phyloP scores from a whole-genome alignment of 192 early-diverging fungal species.

The Dissophora ornata region DNA sequence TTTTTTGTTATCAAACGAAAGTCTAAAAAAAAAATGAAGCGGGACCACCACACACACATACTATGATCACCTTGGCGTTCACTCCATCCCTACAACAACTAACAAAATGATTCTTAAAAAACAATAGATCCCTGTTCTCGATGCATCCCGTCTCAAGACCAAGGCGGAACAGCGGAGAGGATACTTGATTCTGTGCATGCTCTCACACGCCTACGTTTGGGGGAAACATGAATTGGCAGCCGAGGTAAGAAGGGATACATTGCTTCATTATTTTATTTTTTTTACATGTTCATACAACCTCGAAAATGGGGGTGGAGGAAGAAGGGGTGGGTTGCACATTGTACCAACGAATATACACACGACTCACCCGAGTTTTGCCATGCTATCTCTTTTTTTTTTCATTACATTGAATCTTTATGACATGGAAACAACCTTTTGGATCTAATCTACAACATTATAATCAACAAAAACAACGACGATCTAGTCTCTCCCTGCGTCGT shows the following conservation, averaged over 20 bases:
- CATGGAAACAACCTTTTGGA: no score
- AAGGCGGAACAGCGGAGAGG: constrained; percentile 84
- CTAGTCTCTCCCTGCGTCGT: constrained; percentile 75
- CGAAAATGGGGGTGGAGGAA: no score
- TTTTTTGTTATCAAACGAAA: no score
- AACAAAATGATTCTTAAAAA: not conserved
- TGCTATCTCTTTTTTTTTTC: not conserved
- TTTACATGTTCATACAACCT: not conserved
- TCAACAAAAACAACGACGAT: not conserved
- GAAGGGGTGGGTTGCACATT: no score
- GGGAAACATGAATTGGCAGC: constrained; percentile 79
- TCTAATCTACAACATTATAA: no score
- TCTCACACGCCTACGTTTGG: constrained; percentile 94
- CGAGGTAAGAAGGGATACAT: constrained; percentile 62
- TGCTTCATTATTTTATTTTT: not conserved
- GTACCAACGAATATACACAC: not conserved
- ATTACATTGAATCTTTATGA: no score
- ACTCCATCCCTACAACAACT: not conserved
- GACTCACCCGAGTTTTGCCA: not conserved
- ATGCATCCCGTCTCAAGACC: constrained; percentile 66
- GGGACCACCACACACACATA: no score
- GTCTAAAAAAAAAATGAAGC: no score
- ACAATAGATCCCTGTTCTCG: constrained; percentile 80
- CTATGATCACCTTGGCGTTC: no score
- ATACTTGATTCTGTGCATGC: constrained; percentile 87